Base-by-base conservation (phyloP, 225 moss, liverwort and hornwort genomes). In the Rhytidiadelphus loreus region DNA sequence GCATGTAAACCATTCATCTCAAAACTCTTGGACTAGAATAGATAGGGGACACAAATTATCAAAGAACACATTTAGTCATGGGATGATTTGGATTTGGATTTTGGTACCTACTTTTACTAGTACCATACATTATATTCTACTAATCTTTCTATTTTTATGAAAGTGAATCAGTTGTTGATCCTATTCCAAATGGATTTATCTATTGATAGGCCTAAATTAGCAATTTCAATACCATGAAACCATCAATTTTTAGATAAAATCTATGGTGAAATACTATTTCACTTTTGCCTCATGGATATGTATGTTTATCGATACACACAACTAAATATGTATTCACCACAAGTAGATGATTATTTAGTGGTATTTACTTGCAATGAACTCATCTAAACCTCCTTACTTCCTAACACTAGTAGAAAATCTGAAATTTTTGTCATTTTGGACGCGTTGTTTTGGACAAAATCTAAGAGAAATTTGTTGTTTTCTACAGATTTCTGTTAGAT, bases 271-370 rank as follows among this genome's bases (percentile, higher is more conserved):
- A 18, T 46, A 7, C 4, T 73, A 30, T 73, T 30, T 72, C 3
- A 44, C 3, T 16, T 46, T 0, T 26, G 0, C 0, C 6, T 46
- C 16, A 18, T 44, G 1, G 29, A 72, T 46, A 46, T 30, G 1
- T 46, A 46, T 46, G 11, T 30, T 46, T 30, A 18, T 46, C 30
- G 18, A 1, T 6, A 17, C 1, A 46, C 2, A 30, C 3, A 46
- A 30, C 10, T 18, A 46, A 73, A 46, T 0, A 46, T 46, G 73
- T 26, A 30, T 73, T 30, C 19, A 73, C 30, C 48, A 11, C 46
- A 73, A 48, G 4, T 73, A 46, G 17, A 28, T 73, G 18, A 73
- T 48, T 73, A 73, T 30, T 73, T 16, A 7, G 3, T 19, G 29
- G 12, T 18, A 74, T 4, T 48, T 32, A 32, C 20, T 74, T 48